Percentiles rank a stretch among this genome's conserved stretches.
Conservation (phyloP, 441 rosid genomes). For the Jatropha podagrica region DNA sequence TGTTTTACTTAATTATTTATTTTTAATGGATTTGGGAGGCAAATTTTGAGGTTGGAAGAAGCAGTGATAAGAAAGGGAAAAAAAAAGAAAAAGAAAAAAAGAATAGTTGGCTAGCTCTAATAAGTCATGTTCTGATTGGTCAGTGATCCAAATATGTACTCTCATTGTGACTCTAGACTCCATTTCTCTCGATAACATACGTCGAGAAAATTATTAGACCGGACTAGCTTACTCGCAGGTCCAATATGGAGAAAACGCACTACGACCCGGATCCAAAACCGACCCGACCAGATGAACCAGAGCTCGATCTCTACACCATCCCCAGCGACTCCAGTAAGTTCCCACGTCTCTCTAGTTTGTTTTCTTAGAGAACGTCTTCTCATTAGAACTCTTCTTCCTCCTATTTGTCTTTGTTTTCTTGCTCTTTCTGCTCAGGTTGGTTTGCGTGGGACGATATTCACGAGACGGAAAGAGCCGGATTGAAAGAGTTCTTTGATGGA, state of each 20-base stretch:
- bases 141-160: not conserved
- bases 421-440: not conserved
- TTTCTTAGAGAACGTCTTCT: not conserved
- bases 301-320: slow-evolving; percentile 83
- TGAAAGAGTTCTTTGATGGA: slow-evolving; percentile 80
- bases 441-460: not conserved
- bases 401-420: not conserved
- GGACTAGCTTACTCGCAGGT: not conserved
- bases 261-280: slow-evolving; percentile 37
- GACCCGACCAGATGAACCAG: slow-evolving; percentile 51
- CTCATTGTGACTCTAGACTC: not conserved
- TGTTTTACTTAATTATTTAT: too few species aligned
- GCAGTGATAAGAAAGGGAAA: too few species aligned
- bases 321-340: slow-evolving; percentile 75
- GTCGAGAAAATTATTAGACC: not conserved
- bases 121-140: not conserved
- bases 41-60: too few species aligned
- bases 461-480: slow-evolving; percentile 64
- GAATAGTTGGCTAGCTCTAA: not conserved
- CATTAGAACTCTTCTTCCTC: not conserved
- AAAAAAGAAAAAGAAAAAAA: too few species aligned
- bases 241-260: slow-evolving; percentile 40
- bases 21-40: too few species aligned
- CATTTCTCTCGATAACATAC: not conserved
- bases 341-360: slow-evolving; percentile 13